Base-by-base conservation (phyloP, 2,329 filamentous ascomycete genomes). In the Penicillium sp. region DNA sequence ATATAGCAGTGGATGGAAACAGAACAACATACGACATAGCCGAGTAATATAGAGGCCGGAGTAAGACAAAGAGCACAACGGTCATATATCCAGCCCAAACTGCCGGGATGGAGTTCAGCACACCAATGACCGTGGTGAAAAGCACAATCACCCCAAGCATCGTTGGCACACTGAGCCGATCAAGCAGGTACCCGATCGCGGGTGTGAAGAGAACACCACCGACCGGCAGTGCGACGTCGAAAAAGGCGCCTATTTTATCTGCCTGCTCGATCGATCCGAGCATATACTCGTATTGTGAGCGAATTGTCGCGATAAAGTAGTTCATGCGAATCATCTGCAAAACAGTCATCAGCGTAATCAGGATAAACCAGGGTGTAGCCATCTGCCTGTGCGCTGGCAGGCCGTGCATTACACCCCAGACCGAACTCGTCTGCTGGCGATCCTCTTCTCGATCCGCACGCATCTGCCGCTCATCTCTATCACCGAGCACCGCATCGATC, bases 21-120 rank as follows among this genome's bases (percentile, higher is more conserved):
- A 8, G 12, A 33, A 33, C 9, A 8, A 69, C 80, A 76, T 77
- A 82, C 71, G 89, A 93, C 57, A 96, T 90, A 8, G 91, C 86
- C 0, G 91, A 95, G 77, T 96, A 96, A 76, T 96, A 97, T 31
- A 96, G 86, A 0, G 93, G 92, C 0, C 92, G 85, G 69, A 94
- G 93, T 23, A 96, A 75, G 12, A 94, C 90, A 68, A 96, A 96
- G n/a, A 96, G 82, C 29, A 81, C 76, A 50, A 96, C 81, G 62
- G 92, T 93, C n/a, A 82, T 77, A 67, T 96, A 96, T 0, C 78
- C 79, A 2, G 90, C 89, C 62, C 72, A 66, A 7, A 83, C 69
- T 54, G 84, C 81, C 0, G 90, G 88, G 1, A 96, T 80, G 27
- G 91, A 81, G 29, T 92, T 92, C 0, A 96, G 77, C 3, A 90